These are phyloP conservation scores for Lactarius trivialis DNA, from an alignment of 768 basidiomycete species.

Conservation along the genomic window DNA sequence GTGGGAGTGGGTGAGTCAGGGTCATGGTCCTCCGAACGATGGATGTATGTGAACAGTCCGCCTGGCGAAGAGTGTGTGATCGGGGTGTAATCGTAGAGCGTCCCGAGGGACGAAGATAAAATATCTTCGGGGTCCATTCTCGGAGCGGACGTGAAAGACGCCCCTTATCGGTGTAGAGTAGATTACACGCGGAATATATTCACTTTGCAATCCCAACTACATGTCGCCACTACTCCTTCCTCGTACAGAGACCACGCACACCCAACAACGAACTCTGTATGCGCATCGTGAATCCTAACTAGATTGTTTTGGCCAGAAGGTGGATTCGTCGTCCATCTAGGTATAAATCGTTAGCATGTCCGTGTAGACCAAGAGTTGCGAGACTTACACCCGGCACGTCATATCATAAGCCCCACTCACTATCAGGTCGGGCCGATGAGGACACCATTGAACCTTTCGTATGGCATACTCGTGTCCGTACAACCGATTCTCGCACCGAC, in stretches of 20 bases:
- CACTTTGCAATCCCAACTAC: conserved; percentile 86
- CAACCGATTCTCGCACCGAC: conserved; percentile 61
- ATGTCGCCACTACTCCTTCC: conserved; percentile 79
- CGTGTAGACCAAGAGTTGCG: conserved; percentile 17
- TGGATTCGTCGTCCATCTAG: conserved; percentile 66
- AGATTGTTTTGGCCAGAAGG: conserved; percentile 44
- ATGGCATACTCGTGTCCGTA: conserved; percentile 88
- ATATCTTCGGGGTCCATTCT: conserved; percentile 52
- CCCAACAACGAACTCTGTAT: conserved; percentile 93
- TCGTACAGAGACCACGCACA: conserved; percentile 91
- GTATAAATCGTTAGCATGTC: not conserved
- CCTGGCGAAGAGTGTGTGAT: conserved; percentile 55
- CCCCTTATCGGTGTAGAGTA: not conserved
- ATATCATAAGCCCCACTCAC: conserved; percentile 87
- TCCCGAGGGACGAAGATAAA: conserved; percentile 55
- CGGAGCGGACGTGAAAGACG: not conserved
- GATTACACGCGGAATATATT: conserved; percentile 59
- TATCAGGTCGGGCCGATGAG: conserved; percentile 63
- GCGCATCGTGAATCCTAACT: conserved; percentile 71
- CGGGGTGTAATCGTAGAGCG: conserved; percentile 55
- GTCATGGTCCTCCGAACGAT: not conserved
- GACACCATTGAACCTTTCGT: conserved; percentile 84
- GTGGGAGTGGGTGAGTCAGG: conserved; percentile 8
- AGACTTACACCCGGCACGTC: conserved; percentile 80
- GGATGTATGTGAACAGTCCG: conserved; percentile 43